Conservation (phyloP, 2,329 filamentous ascomycete species). For the Fusarium sp. region DNA sequence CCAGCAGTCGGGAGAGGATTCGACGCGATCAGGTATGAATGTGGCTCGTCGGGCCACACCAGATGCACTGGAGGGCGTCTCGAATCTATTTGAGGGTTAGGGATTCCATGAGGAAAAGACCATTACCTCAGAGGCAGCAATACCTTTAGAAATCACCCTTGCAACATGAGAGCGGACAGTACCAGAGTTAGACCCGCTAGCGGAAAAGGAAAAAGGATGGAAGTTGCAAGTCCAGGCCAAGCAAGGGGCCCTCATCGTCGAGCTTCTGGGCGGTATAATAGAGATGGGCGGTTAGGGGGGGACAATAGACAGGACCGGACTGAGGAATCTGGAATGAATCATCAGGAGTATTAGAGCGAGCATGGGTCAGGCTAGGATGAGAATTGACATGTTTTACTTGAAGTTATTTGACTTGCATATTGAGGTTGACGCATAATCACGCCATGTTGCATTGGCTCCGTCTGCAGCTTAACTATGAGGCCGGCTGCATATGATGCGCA, state of each 20-base stretch:
- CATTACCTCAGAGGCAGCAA: background rate
- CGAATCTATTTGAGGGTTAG: slow-evolving; percentile 58
- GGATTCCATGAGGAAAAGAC: background rate
- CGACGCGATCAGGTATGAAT: slow-evolving; percentile 41
- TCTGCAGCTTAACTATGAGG: background rate
- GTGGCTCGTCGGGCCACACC: slow-evolving; percentile 52
- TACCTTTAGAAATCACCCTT: background rate
- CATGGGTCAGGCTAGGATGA: slow-evolving; percentile 23
- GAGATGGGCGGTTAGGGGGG: background rate
- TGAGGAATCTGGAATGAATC: slow-evolving; percentile 12
- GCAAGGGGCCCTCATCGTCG: background rate
- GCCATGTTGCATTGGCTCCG: background rate
- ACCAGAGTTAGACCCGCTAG: background rate
- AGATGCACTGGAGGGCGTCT: slow-evolving; percentile 64
- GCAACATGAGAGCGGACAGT: slow-evolving; percentile 2
- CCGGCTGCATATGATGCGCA: slow-evolving; percentile 3
- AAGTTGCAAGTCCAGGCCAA: background rate
- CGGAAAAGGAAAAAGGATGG: slow-evolving; percentile 19
- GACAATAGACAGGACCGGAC: slow-evolving; percentile 28
- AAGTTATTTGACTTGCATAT: background rate
- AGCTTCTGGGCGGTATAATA: slow-evolving; percentile 2
- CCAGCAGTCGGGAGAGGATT: slow-evolving; percentile 46
- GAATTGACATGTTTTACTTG: slow-evolving; percentile 8
- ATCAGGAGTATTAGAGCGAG: slow-evolving; percentile 38
- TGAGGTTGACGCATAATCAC: slow-evolving; percentile 3